These are phyloP conservation scores for Davidsoniella virescens DNA, from an alignment of 2,329 filamentous ascomycete species.

Conservation along the genomic window DNA sequence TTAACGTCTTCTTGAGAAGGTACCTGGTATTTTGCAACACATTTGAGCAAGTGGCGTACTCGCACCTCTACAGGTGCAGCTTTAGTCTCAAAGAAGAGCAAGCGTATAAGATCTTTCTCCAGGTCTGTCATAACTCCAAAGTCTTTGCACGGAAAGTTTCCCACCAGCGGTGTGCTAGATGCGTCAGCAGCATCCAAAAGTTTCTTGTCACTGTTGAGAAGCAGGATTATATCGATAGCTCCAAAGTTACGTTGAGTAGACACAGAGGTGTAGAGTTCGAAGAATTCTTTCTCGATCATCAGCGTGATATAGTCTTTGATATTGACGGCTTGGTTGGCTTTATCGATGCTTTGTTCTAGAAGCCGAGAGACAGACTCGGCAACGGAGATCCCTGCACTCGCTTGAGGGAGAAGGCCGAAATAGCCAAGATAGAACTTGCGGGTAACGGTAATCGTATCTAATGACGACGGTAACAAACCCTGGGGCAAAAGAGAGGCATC, in stretches of 20 bases:
- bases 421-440: background rate
- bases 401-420: background rate
- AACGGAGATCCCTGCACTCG: too few relatives aligned
- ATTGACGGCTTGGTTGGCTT: background rate
- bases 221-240: background rate
- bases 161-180: background rate
- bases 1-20: background rate
- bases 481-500: too few relatives aligned
- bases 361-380: background rate
- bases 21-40: background rate
- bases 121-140: background rate
- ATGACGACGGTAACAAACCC: too few relatives aligned
- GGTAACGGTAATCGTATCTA: background rate
- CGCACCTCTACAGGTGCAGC: background rate
- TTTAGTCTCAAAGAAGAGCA: background rate
- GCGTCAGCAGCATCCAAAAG: background rate
- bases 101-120: background rate
- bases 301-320: background rate
- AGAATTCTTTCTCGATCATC: background rate
- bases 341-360: background rate
- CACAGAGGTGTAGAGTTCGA: background rate
- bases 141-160: background rate
- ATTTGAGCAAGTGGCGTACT: background rate
- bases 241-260: background rate
- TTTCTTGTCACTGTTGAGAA: background rate